Percentiles rank a stretch among this genome's conserved stretches.
Evolutionary conservation across 148 eudicot genomes (phyloP).

Genomic region (Heliamphora exappendiculata): DNA sequence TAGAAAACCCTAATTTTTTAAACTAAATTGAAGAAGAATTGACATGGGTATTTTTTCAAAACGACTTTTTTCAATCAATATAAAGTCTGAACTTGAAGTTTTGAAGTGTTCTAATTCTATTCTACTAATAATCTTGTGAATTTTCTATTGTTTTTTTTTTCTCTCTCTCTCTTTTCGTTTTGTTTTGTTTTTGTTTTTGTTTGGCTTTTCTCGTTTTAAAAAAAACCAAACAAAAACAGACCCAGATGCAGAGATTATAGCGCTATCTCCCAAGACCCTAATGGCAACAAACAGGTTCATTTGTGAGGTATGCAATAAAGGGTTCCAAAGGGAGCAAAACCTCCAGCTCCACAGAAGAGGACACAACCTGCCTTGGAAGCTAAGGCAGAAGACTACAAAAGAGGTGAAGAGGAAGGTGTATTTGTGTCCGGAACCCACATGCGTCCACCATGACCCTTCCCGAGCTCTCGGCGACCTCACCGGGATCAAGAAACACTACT

Average conservation of each 20-base stretch:
- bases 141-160: not conserved
- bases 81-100: not conserved
- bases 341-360: conserved; percentile 48
- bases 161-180: not conserved
- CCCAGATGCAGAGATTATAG: conserved; percentile 49
- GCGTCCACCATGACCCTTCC: conserved; percentile 43
- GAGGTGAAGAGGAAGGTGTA: conserved; percentile 43
- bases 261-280: conserved; percentile 45
- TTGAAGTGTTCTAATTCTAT: not conserved
- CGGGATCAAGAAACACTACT: conserved; percentile 43
- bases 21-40: not conserved
- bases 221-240: too few relatives aligned
- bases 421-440: conserved; percentile 39
- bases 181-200: not conserved
- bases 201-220: too few relatives aligned
- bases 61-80: not conserved
- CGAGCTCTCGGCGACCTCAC: conserved; percentile 48
- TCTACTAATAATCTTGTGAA: not conserved
- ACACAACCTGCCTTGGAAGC: conserved; percentile 50
- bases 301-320: conserved; percentile 49
- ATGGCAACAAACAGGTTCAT: conserved; percentile 49
- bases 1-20: not conserved
- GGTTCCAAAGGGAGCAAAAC: conserved; percentile 51
- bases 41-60: too few relatives aligned
- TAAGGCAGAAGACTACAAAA: conserved; percentile 36